Percentiles rank a stretch among this genome's conserved stretches.
Evolutionary conservation across 768 basidiomycete genomes (phyloP).

Genomic region (Trametes coccinea): DNA sequence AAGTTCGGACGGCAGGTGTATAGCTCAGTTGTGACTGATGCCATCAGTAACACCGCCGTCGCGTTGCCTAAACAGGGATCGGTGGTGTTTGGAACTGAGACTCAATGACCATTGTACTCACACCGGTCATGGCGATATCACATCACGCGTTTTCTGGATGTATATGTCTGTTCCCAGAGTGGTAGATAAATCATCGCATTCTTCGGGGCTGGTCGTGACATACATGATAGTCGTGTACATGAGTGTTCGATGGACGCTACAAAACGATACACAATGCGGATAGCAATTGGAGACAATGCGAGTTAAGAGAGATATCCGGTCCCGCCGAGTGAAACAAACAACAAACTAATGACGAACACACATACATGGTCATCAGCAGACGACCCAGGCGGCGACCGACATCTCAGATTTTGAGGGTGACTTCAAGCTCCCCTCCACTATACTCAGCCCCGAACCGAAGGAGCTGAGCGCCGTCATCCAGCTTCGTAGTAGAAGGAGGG

Average conservation of each 20-base stretch:
- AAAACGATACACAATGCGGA: not conserved
- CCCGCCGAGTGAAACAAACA: conserved; percentile 1
- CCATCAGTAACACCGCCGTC: not conserved
- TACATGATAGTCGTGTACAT: conserved; percentile 15
- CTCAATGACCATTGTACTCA: too few species aligned
- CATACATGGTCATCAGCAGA: not conserved
- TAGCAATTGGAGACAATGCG: not conserved
- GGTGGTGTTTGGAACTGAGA: too few species aligned
- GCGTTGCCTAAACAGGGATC: too few species aligned
- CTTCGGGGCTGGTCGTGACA: conserved; percentile 5
- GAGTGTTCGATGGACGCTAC: not conserved
- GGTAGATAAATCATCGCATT: not conserved
- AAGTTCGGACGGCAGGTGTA: too few species aligned
- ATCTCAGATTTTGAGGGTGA: not conserved
- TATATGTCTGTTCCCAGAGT: too few species aligned
- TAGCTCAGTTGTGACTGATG: not conserved
- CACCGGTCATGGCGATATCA: too few species aligned
- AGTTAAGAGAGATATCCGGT: not conserved
- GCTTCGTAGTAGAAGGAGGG: not conserved
- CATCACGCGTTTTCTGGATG: too few species aligned
- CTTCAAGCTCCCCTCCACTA: not conserved
- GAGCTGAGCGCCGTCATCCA: not conserved
- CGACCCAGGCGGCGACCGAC: not conserved
- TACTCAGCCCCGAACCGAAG: not conserved
- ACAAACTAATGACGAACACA: not conserved